Evolutionary conservation across 139 green algal genomes (phyloP).

Genomic region (Chlorella sp.): DNA sequence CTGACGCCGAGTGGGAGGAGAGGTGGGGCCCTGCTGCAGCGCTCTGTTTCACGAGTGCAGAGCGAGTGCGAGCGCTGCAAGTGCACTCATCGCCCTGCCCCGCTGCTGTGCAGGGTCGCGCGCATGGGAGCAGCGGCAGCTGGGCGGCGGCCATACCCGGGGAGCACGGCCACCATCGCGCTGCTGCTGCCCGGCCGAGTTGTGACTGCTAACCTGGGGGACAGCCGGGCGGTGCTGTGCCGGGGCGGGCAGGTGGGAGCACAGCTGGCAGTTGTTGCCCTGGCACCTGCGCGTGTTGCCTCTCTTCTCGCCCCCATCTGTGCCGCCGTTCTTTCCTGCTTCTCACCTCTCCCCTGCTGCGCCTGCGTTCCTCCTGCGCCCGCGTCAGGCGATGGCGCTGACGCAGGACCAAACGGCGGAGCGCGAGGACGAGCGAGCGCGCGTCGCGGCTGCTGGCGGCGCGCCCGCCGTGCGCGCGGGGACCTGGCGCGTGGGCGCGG

Average conservation of each 20-base stretch:
- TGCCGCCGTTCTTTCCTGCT: neutral
- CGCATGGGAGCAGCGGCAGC: slow-evolving; percentile 37
- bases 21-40: neutral
- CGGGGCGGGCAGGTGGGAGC: slow-evolving; percentile 42
- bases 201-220: slow-evolving; percentile 81
- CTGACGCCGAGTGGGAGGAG: slow-evolving; percentile 41
- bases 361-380: neutral
- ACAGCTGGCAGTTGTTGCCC: neutral
- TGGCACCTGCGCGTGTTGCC: neutral
- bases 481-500: slow-evolving; percentile 74
- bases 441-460: slow-evolving; percentile 65
- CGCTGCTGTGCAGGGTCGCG: neutral
- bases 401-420: slow-evolving; percentile 84
- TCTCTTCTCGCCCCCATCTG: neutral
- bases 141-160: slow-evolving; percentile 52
- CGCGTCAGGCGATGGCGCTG: slow-evolving; percentile 50
- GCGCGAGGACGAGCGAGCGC: slow-evolving; percentile 65
- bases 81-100: no score
- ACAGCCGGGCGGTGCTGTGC: slow-evolving; percentile 87
- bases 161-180: slow-evolving; percentile 73
- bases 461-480: slow-evolving; percentile 43
- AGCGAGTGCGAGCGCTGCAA: neutral
- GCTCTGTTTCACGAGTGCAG: no score
- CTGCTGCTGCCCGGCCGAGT: slow-evolving; percentile 48
- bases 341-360: neutral